Evolutionary conservation across 129 eudicot genomes (phyloP).

Genomic region (Gnaphalium uliginosum): DNA sequence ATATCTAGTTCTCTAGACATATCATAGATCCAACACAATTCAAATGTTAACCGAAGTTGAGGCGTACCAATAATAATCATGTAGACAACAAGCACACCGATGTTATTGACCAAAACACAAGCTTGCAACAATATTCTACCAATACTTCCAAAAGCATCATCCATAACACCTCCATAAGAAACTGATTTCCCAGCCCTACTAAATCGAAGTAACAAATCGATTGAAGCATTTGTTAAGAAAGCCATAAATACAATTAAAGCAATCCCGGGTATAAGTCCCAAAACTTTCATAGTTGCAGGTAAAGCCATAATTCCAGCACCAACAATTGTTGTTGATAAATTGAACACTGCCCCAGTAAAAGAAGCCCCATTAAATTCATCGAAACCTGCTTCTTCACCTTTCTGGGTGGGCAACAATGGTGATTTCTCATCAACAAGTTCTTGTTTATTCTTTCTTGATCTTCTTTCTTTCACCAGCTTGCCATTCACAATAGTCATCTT

Average conservation of each 20-base stretch:
- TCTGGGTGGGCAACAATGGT: conserved; percentile 79
- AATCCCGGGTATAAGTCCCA: conserved; percentile 81
- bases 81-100: conserved; percentile 81
- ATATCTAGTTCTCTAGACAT: background rate
- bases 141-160: conserved; percentile 76
- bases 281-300: conserved; percentile 90
- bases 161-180: conserved; percentile 87
- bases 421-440: conserved; percentile 63
- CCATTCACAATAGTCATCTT: conserved; percentile 67
- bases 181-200: conserved; percentile 57
- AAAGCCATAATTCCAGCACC: conserved; percentile 99
- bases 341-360: conserved; percentile 74
- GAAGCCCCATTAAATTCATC: conserved; percentile 95
- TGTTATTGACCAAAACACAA: conserved; percentile 73
- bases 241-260: conserved; percentile 70
- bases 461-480: conserved; percentile 54
- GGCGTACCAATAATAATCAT: conserved; percentile 85
- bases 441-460: conserved; percentile 60
- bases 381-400: conserved; percentile 69
- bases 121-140: conserved; percentile 80
- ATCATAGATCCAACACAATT: conserved; percentile 4
- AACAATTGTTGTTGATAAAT: conserved; percentile 81
- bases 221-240: conserved; percentile 68
- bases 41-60: background rate
- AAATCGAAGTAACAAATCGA: conserved; percentile 73